Percentiles rank a stretch among this genome's conserved stretches.
Conservation (phyloP, 2,329 filamentous ascomycete species). For the Zasmidium cellare region DNA sequence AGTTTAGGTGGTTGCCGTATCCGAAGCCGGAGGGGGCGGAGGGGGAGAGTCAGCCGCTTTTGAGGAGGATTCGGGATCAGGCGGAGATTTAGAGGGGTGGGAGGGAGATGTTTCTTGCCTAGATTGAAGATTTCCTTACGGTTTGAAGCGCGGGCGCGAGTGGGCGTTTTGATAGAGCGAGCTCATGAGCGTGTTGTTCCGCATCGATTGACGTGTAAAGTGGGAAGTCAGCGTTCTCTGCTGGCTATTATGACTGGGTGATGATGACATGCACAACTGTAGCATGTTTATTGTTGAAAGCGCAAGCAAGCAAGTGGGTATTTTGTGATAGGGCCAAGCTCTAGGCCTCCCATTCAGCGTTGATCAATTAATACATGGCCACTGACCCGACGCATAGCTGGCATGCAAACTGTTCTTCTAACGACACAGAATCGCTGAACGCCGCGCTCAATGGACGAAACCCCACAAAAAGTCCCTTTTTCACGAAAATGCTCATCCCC, state of each 20-base stretch:
- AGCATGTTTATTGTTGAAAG: neutral
- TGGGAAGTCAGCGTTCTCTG: no score
- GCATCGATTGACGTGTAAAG: no score
- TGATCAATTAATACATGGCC: neutral
- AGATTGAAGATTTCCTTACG: neutral
- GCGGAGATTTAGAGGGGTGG: neutral
- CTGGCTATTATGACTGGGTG: no score
- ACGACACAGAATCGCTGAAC: neutral
- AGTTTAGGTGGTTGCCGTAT: conserved; percentile 49
- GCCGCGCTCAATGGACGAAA: neutral
- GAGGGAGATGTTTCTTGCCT: neutral
- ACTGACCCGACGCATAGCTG: neutral
- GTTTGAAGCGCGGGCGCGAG: neutral
- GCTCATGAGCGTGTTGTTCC: no score
- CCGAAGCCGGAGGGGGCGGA: conserved; percentile 39
- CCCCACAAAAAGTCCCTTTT: neutral
- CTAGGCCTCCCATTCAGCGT: neutral
- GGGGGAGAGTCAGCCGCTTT: conserved; percentile 48
- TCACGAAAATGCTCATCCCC: conserved; percentile 21
- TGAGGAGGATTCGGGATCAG: conserved; percentile 47
- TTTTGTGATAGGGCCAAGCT: neutral
- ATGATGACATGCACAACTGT: no score
- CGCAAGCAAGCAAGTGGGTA: neutral
- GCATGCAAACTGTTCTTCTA: neutral
- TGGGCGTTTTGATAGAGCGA: neutral